These are phyloP conservation scores for Clarireedia sp. DNA, from an alignment of 2,329 filamentous ascomycete species.

Conservation along the genomic window DNA sequence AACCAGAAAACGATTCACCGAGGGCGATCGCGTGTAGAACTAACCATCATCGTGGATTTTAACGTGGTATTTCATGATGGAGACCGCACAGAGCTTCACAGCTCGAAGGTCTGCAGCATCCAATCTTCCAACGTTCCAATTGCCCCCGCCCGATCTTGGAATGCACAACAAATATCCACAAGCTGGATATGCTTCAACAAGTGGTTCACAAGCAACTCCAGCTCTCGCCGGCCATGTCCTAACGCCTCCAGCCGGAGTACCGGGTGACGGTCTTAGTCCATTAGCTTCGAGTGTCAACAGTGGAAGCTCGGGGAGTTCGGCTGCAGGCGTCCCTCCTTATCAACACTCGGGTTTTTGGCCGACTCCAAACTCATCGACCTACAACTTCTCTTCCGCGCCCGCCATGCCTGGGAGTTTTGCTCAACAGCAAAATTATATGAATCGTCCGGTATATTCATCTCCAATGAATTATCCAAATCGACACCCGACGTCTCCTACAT, in stretches of 20 bases:
- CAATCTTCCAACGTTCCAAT: conserved; percentile 60
- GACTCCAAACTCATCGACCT: conserved; percentile 37
- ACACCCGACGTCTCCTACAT: conserved; percentile 50
- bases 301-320: conserved; percentile 50
- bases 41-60: neutral
- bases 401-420: conserved; percentile 27
- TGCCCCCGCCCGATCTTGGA: conserved; percentile 52
- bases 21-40: too few relatives aligned
- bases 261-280: conserved; percentile 54
- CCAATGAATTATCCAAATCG: conserved; percentile 45
- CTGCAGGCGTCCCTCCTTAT: conserved; percentile 48
- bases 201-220: conserved; percentile 37
- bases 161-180: conserved; percentile 34
- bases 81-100: conserved; percentile 57
- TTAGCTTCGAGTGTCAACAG: conserved; percentile 54
- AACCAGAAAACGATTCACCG: neutral
- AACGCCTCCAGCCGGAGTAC: conserved; percentile 38
- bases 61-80: conserved; percentile 35
- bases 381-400: conserved; percentile 47
- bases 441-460: conserved; percentile 49
- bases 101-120: conserved; percentile 63
- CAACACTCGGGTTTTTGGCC: conserved; percentile 53
- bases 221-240: conserved; percentile 33
- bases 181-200: conserved; percentile 2
- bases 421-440: conserved; percentile 33